Evolutionary conservation across 306 rosid genomes (phyloP).

Genomic region (Rosa persica): DNA sequence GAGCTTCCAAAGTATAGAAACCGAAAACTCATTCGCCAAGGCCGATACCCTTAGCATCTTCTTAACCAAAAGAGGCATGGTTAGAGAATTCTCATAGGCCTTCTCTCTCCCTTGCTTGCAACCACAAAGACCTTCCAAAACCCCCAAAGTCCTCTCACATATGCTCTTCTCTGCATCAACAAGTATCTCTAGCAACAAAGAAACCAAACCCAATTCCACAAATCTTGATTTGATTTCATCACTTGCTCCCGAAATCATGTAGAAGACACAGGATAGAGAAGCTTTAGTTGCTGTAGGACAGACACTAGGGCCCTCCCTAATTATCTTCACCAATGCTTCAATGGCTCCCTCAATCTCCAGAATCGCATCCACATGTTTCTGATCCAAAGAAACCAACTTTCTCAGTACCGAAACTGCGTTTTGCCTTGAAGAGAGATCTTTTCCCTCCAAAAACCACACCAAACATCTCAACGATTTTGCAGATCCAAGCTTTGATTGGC

Average conservation of each 20-base stretch:
- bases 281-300: constrained; percentile 52
- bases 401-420: constrained; percentile 58
- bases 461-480: constrained; percentile 38
- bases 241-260: constrained; percentile 40
- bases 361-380: constrained; percentile 36
- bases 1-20: constrained; percentile 73
- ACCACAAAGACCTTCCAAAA: constrained; percentile 58
- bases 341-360: constrained; percentile 45
- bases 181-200: constrained; percentile 51
- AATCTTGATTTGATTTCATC: constrained; percentile 33
- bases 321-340: constrained; percentile 55
- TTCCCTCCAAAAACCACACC: constrained; percentile 46
- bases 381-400: constrained; percentile 35
- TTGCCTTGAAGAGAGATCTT: constrained; percentile 54
- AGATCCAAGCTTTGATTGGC: constrained; percentile 43
- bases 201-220: constrained; percentile 65
- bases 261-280: constrained; percentile 51
- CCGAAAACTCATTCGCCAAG: constrained; percentile 50
- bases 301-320: constrained; percentile 33
- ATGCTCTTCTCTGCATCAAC: constrained; percentile 65
- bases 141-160: constrained; percentile 64
- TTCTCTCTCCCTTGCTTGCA: constrained; percentile 48
- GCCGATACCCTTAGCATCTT: constrained; percentile 70
- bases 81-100: constrained; percentile 60
- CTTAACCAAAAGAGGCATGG: constrained; percentile 73